phyloP scores from a whole-genome alignment of 116 monocot species.

The Papilionanthe hybrid region DNA sequence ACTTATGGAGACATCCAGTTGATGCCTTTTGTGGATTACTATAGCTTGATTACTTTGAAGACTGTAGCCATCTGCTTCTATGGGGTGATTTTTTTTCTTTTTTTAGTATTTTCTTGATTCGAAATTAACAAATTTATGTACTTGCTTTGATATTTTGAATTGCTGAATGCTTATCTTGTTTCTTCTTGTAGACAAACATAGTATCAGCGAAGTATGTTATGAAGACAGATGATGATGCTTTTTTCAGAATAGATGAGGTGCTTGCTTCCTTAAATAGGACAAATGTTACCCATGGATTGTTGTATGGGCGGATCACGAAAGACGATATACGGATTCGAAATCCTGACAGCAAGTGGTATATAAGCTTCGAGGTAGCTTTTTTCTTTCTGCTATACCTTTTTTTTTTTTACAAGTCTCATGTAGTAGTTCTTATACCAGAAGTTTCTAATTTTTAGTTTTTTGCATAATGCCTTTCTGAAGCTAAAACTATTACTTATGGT shows the following conservation, averaged over 20 bases:
- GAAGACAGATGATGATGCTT: slow-evolving; percentile 98
- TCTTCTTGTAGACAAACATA: slow-evolving; percentile 47
- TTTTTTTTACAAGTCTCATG: neutral
- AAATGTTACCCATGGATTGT: slow-evolving; percentile 44
- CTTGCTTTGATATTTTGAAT: neutral
- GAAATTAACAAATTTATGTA: neutral
- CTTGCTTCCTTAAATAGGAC: slow-evolving; percentile 40
- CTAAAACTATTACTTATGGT: no score
- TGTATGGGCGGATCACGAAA: slow-evolving; percentile 68
- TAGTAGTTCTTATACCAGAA: no score
- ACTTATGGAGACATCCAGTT: slow-evolving; percentile 94
- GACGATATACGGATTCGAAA: slow-evolving; percentile 52
- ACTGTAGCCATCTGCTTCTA: slow-evolving; percentile 91
- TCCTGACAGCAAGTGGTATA: slow-evolving; percentile 84
- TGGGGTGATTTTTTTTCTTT: slow-evolving; percentile 50
- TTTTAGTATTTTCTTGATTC: neutral
- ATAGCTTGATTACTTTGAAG: slow-evolving; percentile 87
- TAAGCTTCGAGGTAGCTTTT: slow-evolving; percentile 59
- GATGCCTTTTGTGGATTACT: slow-evolving; percentile 98
- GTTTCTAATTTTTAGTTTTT: no score
- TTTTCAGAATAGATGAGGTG: slow-evolving; percentile 87
- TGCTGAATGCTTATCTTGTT: neutral
- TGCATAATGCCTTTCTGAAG: no score
- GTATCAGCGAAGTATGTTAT: slow-evolving; percentile 80
- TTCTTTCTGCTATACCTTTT: no score